Percentiles rank a stretch among this genome's conserved stretches.
Conservation (phyloP, 352 stramenopile genomes). For the Phytophthora palmivora region DNA sequence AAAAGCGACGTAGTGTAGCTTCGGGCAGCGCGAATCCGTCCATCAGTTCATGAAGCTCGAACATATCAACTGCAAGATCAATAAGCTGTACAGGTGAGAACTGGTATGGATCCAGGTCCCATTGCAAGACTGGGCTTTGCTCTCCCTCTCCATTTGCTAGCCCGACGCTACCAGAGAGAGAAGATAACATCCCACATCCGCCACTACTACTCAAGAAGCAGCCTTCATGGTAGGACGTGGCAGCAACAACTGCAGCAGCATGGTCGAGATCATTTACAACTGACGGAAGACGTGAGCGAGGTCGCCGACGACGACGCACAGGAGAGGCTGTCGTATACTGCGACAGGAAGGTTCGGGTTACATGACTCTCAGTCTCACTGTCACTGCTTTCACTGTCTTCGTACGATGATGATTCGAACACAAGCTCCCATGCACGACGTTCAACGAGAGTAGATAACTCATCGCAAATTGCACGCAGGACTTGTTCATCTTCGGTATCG, state of each 20-base stretch:
- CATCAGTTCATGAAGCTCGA: constrained; percentile 72
- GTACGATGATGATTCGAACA: constrained; percentile 64
- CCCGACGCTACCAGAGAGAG: constrained; percentile 19
- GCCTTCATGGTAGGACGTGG: constrained; percentile 44
- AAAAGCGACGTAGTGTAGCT: constrained; percentile 70
- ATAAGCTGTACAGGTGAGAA: constrained; percentile 69
- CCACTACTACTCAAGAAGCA: constrained; percentile 43
- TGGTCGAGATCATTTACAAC: constrained; percentile 43
- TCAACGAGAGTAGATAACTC: constrained; percentile 74
- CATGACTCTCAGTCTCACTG: constrained; percentile 41
- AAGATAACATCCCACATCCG: constrained; percentile 19
- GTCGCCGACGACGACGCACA: constrained; percentile 32
- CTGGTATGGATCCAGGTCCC: constrained; percentile 72
- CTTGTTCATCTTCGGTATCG: constrained; percentile 67
- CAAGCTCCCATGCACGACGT: constrained; percentile 72
- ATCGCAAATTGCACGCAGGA: constrained; percentile 68
- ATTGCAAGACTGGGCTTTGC: constrained; percentile 38
- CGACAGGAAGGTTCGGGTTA: constrained; percentile 76
- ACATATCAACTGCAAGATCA: constrained; percentile 76
- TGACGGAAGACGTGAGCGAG: constrained; percentile 39
- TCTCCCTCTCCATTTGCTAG: constrained; percentile 14
- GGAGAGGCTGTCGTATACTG: constrained; percentile 75
- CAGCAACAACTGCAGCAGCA: constrained; percentile 42
- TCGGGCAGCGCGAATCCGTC: constrained; percentile 59
- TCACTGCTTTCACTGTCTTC: constrained; percentile 56